Base-by-base conservation (phyloP, 768 basidiomycete genomes). In the Leccinum barrowsii region DNA sequence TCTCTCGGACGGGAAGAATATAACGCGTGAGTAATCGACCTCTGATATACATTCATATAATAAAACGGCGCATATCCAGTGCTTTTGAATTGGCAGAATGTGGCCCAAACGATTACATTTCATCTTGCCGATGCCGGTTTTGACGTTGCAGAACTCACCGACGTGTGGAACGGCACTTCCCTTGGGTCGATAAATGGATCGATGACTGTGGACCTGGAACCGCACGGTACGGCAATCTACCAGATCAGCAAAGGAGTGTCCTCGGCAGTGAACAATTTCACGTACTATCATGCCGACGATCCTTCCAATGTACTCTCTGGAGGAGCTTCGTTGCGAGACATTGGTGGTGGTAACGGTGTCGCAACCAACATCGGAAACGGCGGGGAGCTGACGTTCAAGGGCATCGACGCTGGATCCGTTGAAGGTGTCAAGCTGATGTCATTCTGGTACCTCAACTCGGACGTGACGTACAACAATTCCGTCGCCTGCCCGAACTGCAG, bases 401-500 rank as follows among this genome's bases (percentile, higher is more conserved):
- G 26, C 8, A 44, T 63, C 22, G 63, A 62, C 24, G 60, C 55
- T 4, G 55, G 63, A 17, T 3, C 32, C 5, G 5, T 5, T 8
- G 54, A 54, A 3, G 61, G 59, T 8, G 17, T 19, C 2, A 57
- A 60, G 21, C 22, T 60, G 3, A n/a, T 57, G 5, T 22, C 52
- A 24, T 52, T 60, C 28, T 8, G 35, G 5, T 62, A 62, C 13
- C 49, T 28, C 32, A 62, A 60, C 11, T 55, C 61, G 12, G 61
- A 62, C 32, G 56, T 54, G 24, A 56, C 53, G 1, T 60, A 54
- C 40, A 44, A 1, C 40, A 61, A 61, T 37, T 15, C 15, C 30
- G 54, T 50, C 5, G 46, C 34, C 1, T 61, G 59, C n/a, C 47
- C 56, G 15, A 61, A 61, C 17, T 63, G 59, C 7, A 40, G 59